These are phyloP conservation scores for Arthroderma sp. DNA, from an alignment of 2,329 filamentous ascomycete species.

Conservation along the genomic window DNA sequence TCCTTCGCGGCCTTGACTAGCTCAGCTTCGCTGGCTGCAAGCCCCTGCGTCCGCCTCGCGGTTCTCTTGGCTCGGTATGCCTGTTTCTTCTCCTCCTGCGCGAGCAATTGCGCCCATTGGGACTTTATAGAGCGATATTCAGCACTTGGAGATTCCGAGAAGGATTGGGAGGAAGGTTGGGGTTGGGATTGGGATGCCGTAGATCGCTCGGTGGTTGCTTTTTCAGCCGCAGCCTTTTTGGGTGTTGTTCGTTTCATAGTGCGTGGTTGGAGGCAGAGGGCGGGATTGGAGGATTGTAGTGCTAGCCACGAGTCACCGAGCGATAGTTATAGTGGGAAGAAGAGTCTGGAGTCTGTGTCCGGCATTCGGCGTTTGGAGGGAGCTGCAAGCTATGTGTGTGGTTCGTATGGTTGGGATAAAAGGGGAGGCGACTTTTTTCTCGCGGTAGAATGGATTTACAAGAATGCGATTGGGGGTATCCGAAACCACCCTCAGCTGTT, in stretches of 20 bases:
- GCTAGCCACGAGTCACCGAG: background rate
- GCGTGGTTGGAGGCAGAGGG: background rate
- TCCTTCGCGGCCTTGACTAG: slow-evolving; percentile 14
- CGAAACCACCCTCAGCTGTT: too few relatives aligned
- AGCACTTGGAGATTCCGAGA: background rate
- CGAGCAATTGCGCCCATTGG: slow-evolving; percentile 12
- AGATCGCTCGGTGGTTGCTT: background rate
- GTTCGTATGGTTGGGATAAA: too few relatives aligned
- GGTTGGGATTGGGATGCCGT: background rate
- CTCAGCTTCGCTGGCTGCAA: slow-evolving; percentile 9
- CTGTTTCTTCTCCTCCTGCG: slow-evolving; percentile 11
- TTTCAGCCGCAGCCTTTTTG: background rate
- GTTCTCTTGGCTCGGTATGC: slow-evolving; percentile 4
- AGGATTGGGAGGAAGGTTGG: background rate
- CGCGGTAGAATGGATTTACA: too few relatives aligned
- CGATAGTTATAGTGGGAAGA: too few relatives aligned
- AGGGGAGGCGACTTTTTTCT: too few relatives aligned
- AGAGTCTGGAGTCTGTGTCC: too few relatives aligned
- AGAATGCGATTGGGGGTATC: too few relatives aligned
- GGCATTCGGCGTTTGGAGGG: too few relatives aligned
- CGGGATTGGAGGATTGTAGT: background rate
- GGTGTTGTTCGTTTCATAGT: slow-evolving; percentile 6
- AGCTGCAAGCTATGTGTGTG: too few relatives aligned
- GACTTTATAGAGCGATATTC: slow-evolving; percentile 12
- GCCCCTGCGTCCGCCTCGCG: background rate